A percentile compares a stretch with the other conserved stretches of the same genome.
Evolutionary conservation across 306 rosid genomes (phyloP).

Genomic region (Acmispon strigosus): DNA sequence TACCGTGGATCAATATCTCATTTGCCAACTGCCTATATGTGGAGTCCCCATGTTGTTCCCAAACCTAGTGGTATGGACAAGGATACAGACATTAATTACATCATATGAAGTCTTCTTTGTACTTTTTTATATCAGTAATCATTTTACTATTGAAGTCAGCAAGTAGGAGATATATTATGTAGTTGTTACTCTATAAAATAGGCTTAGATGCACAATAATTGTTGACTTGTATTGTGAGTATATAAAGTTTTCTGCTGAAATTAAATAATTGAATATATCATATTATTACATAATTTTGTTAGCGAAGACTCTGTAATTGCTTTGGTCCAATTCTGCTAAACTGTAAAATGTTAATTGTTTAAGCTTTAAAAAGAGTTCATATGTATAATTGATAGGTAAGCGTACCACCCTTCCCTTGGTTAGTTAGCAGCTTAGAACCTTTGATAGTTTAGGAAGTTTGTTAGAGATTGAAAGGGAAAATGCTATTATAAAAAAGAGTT

Average conservation of each 20-base stretch:
- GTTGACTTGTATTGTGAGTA: constrained; percentile 12
- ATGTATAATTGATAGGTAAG: neutral
- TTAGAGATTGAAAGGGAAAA: too few species aligned
- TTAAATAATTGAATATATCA: neutral
- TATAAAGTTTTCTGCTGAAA: neutral
- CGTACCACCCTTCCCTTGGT: too few species aligned
- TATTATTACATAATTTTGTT: neutral
- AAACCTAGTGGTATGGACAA: constrained; percentile 74
- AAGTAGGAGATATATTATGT: neutral
- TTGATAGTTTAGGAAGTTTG: too few species aligned
- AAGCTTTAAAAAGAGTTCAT: constrained; percentile 4
- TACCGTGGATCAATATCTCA: constrained; percentile 94
- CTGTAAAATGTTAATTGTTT: neutral
- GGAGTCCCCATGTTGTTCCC: constrained; percentile 96
- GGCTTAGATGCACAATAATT: neutral
- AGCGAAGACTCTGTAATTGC: neutral
- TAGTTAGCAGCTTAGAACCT: too few species aligned
- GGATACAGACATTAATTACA: neutral
- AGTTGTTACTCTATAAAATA: neutral
- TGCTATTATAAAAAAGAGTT: too few species aligned
- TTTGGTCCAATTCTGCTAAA: constrained; percentile 1
- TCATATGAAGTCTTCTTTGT: neutral
- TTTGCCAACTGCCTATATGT: constrained; percentile 92
- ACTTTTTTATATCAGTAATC: neutral
- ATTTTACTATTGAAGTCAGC: neutral